phyloP scores from a whole-genome alignment of 345 rosid genomes.

The Orychophragmus violaceus region DNA sequence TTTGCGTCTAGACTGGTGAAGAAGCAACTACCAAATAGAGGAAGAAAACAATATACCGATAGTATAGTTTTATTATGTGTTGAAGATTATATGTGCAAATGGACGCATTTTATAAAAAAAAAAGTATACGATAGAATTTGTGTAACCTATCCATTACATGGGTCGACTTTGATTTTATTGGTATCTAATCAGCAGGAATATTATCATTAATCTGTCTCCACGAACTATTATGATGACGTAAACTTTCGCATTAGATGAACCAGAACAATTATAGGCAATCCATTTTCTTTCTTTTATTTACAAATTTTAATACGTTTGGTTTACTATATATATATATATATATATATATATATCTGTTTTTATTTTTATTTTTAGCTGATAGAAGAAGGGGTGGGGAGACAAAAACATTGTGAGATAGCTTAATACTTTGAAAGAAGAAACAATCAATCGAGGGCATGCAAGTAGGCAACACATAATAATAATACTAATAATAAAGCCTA shows the following conservation, averaged over 20 bases:
- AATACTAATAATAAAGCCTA: background rate
- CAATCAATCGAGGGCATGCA: background rate
- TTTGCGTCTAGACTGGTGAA: slow-evolving; percentile 9
- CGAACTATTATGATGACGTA: slow-evolving; percentile 22
- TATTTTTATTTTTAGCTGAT: background rate
- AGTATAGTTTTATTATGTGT: background rate
- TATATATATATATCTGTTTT: no score
- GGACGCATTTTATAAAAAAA: background rate
- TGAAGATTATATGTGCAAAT: background rate
- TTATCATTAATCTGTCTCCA: slow-evolving; percentile 24
- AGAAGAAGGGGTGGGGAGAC: background rate
- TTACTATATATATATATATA: no score
- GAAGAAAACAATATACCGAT: background rate
- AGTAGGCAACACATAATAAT: slow-evolving; percentile 6
- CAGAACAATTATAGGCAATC: slow-evolving; percentile 12
- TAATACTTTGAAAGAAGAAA: background rate
- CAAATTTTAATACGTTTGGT: background rate
- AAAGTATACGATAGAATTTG: background rate
- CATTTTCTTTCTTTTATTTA: background rate
- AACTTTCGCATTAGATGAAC: slow-evolving; percentile 17
- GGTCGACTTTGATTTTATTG: slow-evolving; percentile 26
- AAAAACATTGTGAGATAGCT: background rate
- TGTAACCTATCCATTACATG: slow-evolving; percentile 2
- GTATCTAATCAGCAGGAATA: slow-evolving; percentile 30
- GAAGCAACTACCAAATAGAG: slow-evolving; percentile 5